Base-by-base conservation (phyloP, 495 filamentous ascomycete genomes). In the Penicillium lividum region DNA sequence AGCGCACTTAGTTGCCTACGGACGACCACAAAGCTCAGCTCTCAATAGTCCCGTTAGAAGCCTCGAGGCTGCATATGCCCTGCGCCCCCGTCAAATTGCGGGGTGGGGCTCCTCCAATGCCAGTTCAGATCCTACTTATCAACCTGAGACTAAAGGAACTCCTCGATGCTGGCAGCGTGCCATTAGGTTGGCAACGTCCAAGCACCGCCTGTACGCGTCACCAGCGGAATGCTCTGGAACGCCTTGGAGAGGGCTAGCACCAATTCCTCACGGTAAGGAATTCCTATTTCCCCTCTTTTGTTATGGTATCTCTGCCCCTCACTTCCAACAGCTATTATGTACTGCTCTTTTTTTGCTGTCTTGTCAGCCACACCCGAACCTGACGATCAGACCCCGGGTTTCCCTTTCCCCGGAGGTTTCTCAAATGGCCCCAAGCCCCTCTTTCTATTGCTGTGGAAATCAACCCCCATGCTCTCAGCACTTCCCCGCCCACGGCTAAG, bases 51-150 rank as follows among this genome's bases (percentile, higher is more conserved):
- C 15, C 11, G 15, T 40, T 16, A 40, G 38, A 31, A 31, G 7
- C 46, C 45, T 50, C 57, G 45, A 40, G 13, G 25, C 13, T 51
- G 54, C 61, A 63, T 54, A 47, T 49, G 54, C 50, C 28, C 48
- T 48, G 25, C 33, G 38, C 28, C 52, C 46, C 50, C 16, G 29
- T 49, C 18, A 44, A 49, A 61, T 63, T 66, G 66, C 66, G 66
- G 66, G 66, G 66, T 68, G 60, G 63, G 63, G 55, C 55, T 5
- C 25, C 44, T 34, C 28, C 31, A 29, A 30, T 62, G 56, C 65
- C 62, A 62, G 56, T 59, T 67, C 61, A 59, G 56, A 27, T 46
- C 30, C 16, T 54, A 44, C 54, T 49, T 54, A 33, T 49, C 27
- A 54, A 27, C 30, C 57, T 36, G 16, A 51, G 25, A 18, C 43